These are phyloP conservation scores for Phytophthora pisi DNA, from an alignment of 352 stramenopile genomes.

Conservation along the genomic window DNA sequence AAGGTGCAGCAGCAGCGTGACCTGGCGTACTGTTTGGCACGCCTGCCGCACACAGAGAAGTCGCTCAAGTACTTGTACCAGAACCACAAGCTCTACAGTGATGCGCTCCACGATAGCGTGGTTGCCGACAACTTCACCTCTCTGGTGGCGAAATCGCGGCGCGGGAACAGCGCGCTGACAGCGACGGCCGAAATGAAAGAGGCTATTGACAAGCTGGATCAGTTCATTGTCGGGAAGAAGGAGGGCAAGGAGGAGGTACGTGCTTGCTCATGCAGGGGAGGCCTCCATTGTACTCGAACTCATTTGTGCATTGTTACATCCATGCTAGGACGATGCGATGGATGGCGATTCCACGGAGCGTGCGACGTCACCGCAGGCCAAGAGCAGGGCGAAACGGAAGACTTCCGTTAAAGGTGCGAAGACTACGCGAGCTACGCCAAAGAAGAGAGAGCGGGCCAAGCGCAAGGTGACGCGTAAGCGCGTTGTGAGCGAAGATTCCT, in stretches of 20 bases:
- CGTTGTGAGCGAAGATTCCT: conserved; percentile 33
- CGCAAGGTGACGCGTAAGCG: conserved; percentile 34
- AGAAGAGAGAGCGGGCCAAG: conserved; percentile 40
- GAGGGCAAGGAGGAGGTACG: conserved; percentile 60
- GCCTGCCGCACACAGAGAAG: conserved; percentile 94
- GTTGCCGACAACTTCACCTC: conserved; percentile 92
- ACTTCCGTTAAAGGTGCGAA: conserved; percentile 32
- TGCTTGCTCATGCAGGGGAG: not conserved
- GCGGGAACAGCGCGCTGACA: conserved; percentile 40
- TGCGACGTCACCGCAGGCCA: conserved; percentile 37
- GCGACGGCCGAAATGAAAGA: conserved; percentile 77
- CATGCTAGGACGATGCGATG: conserved; percentile 28
- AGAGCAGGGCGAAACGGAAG: conserved; percentile 37
- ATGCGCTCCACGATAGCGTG: conserved; percentile 91
- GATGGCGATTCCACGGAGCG: conserved; percentile 28
- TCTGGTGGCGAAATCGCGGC: conserved; percentile 72
- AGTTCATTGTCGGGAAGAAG: conserved; percentile 55
- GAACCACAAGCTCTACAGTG: conserved; percentile 88
- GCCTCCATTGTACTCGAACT: not conserved
- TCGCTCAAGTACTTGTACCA: conserved; percentile 93
- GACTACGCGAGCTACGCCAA: conserved; percentile 18
- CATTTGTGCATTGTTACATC: not conserved
- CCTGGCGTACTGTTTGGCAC: conserved; percentile 95
- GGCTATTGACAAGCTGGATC: conserved; percentile 73
- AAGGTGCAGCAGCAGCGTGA: conserved; percentile 79